These are phyloP conservation scores for Solanum etuberosum DNA, from an alignment of 257 asterid species.

Conservation along the genomic window DNA sequence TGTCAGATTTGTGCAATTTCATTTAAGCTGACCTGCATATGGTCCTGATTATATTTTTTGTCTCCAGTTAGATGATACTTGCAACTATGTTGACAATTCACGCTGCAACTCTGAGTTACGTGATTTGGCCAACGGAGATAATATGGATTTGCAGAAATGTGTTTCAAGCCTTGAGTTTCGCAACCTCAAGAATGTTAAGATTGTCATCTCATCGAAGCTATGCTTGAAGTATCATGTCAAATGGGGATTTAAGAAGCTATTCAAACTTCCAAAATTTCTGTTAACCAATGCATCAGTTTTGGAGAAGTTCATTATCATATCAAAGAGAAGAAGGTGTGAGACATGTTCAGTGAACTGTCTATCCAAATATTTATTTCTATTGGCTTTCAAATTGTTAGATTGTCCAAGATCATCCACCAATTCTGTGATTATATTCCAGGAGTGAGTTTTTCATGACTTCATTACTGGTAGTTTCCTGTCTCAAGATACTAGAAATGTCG, in stretches of 20 bases:
- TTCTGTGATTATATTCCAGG: background rate
- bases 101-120: background rate
- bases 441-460: background rate
- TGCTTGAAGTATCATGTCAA: background rate
- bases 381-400: background rate
- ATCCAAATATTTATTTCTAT: background rate
- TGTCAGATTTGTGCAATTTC: background rate
- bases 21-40: background rate
- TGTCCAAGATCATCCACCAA: background rate
- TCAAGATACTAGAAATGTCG: background rate
- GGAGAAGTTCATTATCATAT: background rate
- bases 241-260: background rate
- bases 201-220: background rate
- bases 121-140: background rate
- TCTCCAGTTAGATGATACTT: background rate
- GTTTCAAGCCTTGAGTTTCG: background rate
- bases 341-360: background rate
- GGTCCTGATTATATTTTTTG: background rate
- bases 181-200: background rate
- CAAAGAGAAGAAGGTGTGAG: no score
- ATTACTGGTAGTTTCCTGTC: background rate
- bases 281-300: background rate
- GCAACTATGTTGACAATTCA: no score
- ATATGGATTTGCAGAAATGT: background rate
- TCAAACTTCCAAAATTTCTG: background rate